Conservation (phyloP, 2,329 filamentous ascomycete species). For the Myriosclerotinia scirpicola region DNA sequence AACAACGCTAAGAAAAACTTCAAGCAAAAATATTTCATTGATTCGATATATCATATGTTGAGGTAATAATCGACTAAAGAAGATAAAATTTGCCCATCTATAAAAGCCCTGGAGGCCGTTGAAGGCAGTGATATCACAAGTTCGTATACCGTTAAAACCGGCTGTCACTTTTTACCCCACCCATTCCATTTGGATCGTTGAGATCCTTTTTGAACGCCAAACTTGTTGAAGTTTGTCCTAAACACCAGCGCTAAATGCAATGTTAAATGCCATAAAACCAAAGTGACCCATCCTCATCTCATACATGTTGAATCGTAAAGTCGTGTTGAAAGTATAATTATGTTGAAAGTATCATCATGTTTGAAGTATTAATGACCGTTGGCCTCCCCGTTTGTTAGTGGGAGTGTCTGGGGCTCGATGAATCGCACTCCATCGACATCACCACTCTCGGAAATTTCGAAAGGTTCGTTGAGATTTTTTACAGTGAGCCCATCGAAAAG, state of each 20-base stretch:
- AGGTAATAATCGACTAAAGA: background rate
- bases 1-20: background rate
- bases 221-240: constrained; percentile 42
- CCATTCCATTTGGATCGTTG: constrained; percentile 33
- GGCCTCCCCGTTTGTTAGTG: constrained; percentile 31
- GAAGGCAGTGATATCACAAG: constrained; percentile 23
- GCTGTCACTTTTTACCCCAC: constrained; percentile 20
- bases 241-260: constrained; percentile 41
- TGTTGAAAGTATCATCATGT: constrained; percentile 31
- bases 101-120: constrained; percentile 26
- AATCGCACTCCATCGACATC: constrained; percentile 26
- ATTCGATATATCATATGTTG: constrained; percentile 5
- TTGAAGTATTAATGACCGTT: constrained; percentile 23
- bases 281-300: constrained; percentile 25
- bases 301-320: constrained; percentile 41
- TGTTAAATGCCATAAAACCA: constrained; percentile 28
- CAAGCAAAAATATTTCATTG: background rate
- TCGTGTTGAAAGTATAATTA: constrained; percentile 33
- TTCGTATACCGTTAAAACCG: constrained; percentile 18
- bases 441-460: constrained; percentile 30
- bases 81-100: constrained; percentile 16
- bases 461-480: constrained; percentile 57
- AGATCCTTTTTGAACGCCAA: constrained; percentile 39
- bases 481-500: constrained; percentile 78
- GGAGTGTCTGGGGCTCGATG: constrained; percentile 28